Evolutionary conservation across 2,329 filamentous ascomycete genomes (phyloP).

Genomic region (Ambrosiella cleistominuta): DNA sequence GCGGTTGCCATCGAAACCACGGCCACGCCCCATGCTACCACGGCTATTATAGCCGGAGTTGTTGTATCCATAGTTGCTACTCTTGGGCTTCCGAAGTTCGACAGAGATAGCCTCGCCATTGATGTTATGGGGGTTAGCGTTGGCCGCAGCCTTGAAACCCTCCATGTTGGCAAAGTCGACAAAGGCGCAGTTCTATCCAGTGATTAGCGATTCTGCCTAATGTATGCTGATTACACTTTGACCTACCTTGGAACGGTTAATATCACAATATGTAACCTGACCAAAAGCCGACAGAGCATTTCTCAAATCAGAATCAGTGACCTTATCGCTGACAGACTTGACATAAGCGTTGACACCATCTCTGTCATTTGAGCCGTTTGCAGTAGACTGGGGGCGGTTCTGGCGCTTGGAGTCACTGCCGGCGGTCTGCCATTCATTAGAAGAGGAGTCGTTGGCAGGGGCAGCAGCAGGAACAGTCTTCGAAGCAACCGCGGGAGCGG

Average conservation of each 20-base stretch:
- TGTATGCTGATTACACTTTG: neutral
- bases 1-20: conserved; percentile 44
- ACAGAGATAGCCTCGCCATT: conserved; percentile 69
- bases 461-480: conserved; percentile 1
- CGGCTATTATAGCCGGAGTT: conserved; percentile 45
- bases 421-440: conserved; percentile 73
- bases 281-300: conserved; percentile 54
- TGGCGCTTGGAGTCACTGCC: conserved; percentile 72
- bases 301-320: conserved; percentile 57
- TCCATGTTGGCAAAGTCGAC: conserved; percentile 75
- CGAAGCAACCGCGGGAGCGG: conserved; percentile 35
- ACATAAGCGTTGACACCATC: conserved; percentile 75
- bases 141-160: conserved; percentile 66
- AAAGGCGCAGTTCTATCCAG: conserved; percentile 73
- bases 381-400: conserved; percentile 51
- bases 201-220: conserved; percentile 13
- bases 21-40: conserved; percentile 38
- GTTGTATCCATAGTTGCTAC: conserved; percentile 53
- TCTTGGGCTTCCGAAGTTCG: conserved; percentile 72
- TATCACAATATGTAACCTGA: conserved; percentile 54
- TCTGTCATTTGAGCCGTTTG: conserved; percentile 44
- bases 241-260: conserved; percentile 67
- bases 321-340: conserved; percentile 85
- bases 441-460: conserved; percentile 20
- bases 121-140: conserved; percentile 71